Evolutionary conservation across 2,329 filamentous ascomycete species (phyloP).

Genomic region (Fusarium ambrosium): DNA sequence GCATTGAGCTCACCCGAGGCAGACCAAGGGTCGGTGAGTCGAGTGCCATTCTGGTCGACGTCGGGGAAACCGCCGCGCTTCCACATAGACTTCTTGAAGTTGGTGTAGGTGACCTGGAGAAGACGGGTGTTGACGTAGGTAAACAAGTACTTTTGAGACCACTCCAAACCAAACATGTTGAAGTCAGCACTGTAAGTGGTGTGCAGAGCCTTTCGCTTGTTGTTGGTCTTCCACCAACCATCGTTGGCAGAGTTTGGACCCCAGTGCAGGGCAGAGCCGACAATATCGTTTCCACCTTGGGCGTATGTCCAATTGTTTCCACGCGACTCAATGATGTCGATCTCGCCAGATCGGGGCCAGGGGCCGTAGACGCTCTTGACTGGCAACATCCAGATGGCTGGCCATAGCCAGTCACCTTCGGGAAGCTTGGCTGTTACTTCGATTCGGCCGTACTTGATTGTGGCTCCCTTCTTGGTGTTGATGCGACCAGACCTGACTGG

Average conservation of each 20-base stretch:
- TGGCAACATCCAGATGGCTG: conserved; percentile 92
- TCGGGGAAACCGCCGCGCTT: conserved; percentile 76
- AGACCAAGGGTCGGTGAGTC: conserved; percentile 74
- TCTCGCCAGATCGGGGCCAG: conserved; percentile 86
- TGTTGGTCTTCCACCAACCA: conserved; percentile 86
- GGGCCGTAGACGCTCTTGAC: conserved; percentile 77
- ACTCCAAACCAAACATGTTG: conserved; percentile 87
- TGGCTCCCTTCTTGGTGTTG: conserved; percentile 77
- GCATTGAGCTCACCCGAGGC: conserved; percentile 71
- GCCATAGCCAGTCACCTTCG: conserved; percentile 88
- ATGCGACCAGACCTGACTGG: conserved; percentile 84
- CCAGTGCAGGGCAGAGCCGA: conserved; percentile 86
- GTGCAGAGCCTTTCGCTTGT: conserved; percentile 80
- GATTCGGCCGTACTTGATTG: conserved; percentile 84
- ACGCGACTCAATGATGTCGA: conserved; percentile 84
- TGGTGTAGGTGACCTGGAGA: conserved; percentile 83
- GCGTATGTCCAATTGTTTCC: conserved; percentile 85
- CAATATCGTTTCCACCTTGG: conserved; percentile 85
- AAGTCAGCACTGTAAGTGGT: conserved; percentile 77
- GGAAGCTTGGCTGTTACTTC: conserved; percentile 85
- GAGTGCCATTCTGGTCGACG: conserved; percentile 74
- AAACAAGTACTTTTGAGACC: conserved; percentile 90
- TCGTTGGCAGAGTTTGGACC: conserved; percentile 80
- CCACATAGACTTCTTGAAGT: conserved; percentile 78
- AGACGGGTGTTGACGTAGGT: conserved; percentile 87